A percentile compares a stretch with the other conserved stretches of the same genome.
phyloP scores from a whole-genome alignment of 108 stramenopile species.

The Discostella pseudostelligera region DNA sequence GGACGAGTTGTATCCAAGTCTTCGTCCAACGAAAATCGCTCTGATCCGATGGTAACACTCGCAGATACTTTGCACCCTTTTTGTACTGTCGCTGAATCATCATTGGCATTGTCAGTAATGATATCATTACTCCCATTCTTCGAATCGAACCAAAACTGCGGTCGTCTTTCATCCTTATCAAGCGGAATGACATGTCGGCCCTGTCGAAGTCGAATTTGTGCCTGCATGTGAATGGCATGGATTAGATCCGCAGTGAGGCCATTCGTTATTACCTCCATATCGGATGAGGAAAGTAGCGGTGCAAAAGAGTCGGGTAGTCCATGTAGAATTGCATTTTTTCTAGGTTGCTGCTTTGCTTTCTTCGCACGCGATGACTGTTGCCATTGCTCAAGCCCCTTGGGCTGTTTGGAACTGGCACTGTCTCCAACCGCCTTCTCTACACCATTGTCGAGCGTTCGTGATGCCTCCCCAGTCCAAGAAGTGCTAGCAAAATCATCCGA shows the following conservation, averaged over 20 bases:
- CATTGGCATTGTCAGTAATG: slow-evolving; percentile 3
- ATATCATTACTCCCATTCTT: slow-evolving; percentile 17
- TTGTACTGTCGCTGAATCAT: slow-evolving; percentile 4
- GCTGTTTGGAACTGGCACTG: not conserved
- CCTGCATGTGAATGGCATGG: slow-evolving; percentile 69
- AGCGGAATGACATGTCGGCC: slow-evolving; percentile 79
- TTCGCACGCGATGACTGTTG: slow-evolving; percentile 4
- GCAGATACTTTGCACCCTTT: slow-evolving; percentile 66
- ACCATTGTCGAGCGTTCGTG: not conserved
- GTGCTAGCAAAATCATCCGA: slow-evolving; percentile 27
- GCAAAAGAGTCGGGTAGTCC: slow-evolving; percentile 88
- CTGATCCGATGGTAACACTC: slow-evolving; percentile 57
- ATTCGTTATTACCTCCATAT: slow-evolving; percentile 65
- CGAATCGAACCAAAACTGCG: slow-evolving; percentile 72
- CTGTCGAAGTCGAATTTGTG: slow-evolving; percentile 54
- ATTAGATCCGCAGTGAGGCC: slow-evolving; percentile 79
- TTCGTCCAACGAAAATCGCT: slow-evolving; percentile 59
- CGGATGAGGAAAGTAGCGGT: slow-evolving; percentile 78
- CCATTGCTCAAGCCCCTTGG: not conserved
- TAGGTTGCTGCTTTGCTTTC: slow-evolving; percentile 17
- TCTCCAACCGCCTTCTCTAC: slow-evolving; percentile 1
- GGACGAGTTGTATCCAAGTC: slow-evolving; percentile 67
- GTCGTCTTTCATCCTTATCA: slow-evolving; percentile 73
- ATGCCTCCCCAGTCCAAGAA: slow-evolving; percentile 3
- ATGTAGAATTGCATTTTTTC: slow-evolving; percentile 17